These are phyloP conservation scores for Zopfia rhizophila DNA, from an alignment of 2,329 filamentous ascomycete genomes.

Conservation along the genomic window DNA sequence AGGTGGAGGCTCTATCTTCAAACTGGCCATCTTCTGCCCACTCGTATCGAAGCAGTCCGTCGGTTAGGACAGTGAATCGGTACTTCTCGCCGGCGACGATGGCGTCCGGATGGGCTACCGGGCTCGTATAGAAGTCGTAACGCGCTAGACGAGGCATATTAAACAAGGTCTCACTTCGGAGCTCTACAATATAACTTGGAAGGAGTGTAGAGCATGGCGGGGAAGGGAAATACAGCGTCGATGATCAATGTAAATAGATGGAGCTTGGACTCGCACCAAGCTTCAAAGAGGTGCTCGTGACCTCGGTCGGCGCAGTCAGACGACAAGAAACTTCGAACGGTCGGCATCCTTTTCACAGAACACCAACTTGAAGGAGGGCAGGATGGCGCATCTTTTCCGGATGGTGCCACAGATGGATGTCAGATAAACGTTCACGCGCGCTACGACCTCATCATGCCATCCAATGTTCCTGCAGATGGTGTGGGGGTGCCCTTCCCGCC, in stretches of 20 bases:
- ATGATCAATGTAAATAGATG: slow-evolving; percentile 34
- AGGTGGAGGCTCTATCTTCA: slow-evolving; percentile 70
- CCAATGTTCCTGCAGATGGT: too few species aligned
- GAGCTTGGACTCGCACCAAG: slow-evolving; percentile 27
- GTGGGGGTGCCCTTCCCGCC: too few species aligned
- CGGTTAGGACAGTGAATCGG: slow-evolving; percentile 69
- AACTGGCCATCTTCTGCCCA: slow-evolving; percentile 69
- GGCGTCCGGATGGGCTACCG: slow-evolving; percentile 57
- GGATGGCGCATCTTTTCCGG: too few species aligned
- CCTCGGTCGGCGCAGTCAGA: slow-evolving; percentile 30
- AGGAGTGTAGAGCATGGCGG: slow-evolving; percentile 27
- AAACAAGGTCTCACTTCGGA: slow-evolving; percentile 9
- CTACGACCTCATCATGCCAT: too few species aligned
- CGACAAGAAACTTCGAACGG: too few species aligned
- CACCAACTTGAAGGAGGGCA: too few species aligned
- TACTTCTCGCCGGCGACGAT: slow-evolving; percentile 62
- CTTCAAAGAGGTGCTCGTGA: slow-evolving; percentile 38
- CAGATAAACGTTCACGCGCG: too few species aligned
- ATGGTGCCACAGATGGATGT: too few species aligned
- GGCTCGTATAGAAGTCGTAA: slow-evolving; percentile 57
- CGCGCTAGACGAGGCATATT: slow-evolving; percentile 47
- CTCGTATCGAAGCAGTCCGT: slow-evolving; percentile 69
- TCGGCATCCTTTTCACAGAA: too few species aligned
- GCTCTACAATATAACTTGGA: slow-evolving; percentile 19
- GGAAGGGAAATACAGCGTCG: slow-evolving; percentile 25